phyloP scores from a whole-genome alignment of 257 asterid genomes.

The Leptodermis oblonga region DNA sequence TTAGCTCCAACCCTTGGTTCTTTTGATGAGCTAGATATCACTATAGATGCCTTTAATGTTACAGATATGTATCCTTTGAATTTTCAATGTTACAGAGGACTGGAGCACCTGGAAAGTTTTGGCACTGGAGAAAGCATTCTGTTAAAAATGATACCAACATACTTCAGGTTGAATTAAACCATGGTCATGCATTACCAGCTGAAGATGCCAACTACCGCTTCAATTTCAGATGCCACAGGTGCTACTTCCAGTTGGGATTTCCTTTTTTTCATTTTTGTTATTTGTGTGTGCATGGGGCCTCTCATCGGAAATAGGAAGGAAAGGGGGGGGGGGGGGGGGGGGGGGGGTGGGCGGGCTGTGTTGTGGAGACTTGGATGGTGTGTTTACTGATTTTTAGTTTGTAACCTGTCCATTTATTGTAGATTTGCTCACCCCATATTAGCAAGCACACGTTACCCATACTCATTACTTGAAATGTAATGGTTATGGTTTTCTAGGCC shows the following conservation, averaged over 20 bases:
- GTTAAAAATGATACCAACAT: conserved; percentile 53
- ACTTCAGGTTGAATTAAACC: conserved; percentile 50
- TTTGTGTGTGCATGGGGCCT: too few relatives aligned
- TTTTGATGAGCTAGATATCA: not conserved
- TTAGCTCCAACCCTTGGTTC: not conserved
- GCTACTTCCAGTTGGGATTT: conserved; percentile 73
- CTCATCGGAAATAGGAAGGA: not conserved
- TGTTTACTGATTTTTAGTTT: too few relatives aligned
- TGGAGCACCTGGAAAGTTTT: conserved; percentile 54
- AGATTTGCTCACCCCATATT: not conserved
- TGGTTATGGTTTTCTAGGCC: not conserved
- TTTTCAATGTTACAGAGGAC: conserved; percentile 49
- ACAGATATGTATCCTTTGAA: not conserved
- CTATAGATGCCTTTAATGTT: not conserved
- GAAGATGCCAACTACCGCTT: conserved; percentile 40
- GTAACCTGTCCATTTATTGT: not conserved
- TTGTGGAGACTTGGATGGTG: too few relatives aligned
- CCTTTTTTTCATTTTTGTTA: conserved; percentile 18
- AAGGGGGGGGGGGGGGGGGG: too few relatives aligned
- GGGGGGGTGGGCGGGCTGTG: too few relatives aligned
- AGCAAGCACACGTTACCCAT: not conserved
- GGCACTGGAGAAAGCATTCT: conserved; percentile 83
- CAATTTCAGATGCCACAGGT: conserved; percentile 51
- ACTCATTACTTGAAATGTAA: not conserved
- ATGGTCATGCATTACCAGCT: conserved; percentile 33